Percentiles rank a stretch among this genome's conserved stretches.
Evolutionary conservation across 495 filamentous ascomycete species (phyloP).

Genomic region (Xylaria palmicola): DNA sequence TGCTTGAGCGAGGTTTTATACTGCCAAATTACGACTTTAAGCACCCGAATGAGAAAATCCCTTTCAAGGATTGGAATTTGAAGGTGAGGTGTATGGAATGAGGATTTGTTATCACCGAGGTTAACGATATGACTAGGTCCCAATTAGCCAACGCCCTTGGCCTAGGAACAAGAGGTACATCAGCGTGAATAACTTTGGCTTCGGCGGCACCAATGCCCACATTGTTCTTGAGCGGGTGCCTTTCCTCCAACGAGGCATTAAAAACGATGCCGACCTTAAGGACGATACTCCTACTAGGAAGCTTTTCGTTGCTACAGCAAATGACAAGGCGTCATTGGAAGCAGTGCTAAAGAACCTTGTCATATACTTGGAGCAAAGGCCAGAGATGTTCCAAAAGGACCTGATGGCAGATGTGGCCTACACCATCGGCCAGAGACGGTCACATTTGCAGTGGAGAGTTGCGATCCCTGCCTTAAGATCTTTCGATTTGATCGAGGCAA

Average conservation of each 20-base stretch:
- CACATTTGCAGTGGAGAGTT: slow-evolving; percentile 42
- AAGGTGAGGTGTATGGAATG: slow-evolving; percentile 23
- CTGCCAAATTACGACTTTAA: slow-evolving; percentile 53
- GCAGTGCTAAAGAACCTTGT: slow-evolving; percentile 39
- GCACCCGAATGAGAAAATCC: slow-evolving; percentile 42
- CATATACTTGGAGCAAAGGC: slow-evolving; percentile 52
- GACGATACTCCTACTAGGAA: slow-evolving; percentile 36
- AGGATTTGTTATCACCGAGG: slow-evolving; percentile 9
- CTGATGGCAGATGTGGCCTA: slow-evolving; percentile 45
- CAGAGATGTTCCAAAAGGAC: slow-evolving; percentile 50
- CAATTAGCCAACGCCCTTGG: slow-evolving; percentile 35
- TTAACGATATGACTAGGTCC: slow-evolving; percentile 19
- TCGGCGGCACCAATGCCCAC: slow-evolving; percentile 44
- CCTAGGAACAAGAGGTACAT: slow-evolving; percentile 39
- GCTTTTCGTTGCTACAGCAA: slow-evolving; percentile 49
- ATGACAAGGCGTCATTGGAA: slow-evolving; percentile 43
- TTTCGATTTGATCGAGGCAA: slow-evolving; percentile 36
- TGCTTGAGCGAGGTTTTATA: slow-evolving; percentile 57
- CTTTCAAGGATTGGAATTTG: slow-evolving; percentile 47
- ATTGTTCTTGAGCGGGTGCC: slow-evolving; percentile 40
- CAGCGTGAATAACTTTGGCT: slow-evolving; percentile 52
- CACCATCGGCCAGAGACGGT: slow-evolving; percentile 45
- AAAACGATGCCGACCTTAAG: slow-evolving; percentile 36
- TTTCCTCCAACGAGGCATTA: slow-evolving; percentile 29
- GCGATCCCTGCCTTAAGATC: slow-evolving; percentile 42